Evolutionary conservation across 1,284 basidiomycete genomes (phyloP), one percentile per base, ranked within the genome.

Genomic region (Neonothopanus nambi): DNA sequence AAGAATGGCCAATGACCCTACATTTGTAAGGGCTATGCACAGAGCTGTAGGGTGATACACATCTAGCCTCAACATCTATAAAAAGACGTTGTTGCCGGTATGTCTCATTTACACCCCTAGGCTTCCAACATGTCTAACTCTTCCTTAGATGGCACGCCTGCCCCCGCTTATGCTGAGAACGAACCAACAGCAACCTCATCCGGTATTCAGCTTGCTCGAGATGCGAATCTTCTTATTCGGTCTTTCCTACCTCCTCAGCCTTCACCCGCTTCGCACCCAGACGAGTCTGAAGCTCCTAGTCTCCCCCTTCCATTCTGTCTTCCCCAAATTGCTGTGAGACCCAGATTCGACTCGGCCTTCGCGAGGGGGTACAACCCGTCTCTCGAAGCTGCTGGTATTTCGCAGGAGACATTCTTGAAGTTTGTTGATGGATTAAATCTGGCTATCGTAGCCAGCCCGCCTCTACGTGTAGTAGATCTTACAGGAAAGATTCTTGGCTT

Each of bases 351-450:
- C 13, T 54, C 62, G 8, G 57, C 62, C 3, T 65, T 65, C 36
- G 51, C 54, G 17, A 43, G 62, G 18, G 62, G 58, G 0, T 64
- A 63, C 48, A 59, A 54, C 37, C 17, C 53, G 2, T 43, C 26
- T 2, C 39, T 64, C 28, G 57, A 54, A 50, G 36, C 39, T 9
- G 47, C 50, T 36, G 59, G 58, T 9, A 54, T 65, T n/a, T 26
- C 59, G 3, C 55, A 58, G 28, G 58, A 59, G 2, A 53, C 59
- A 11, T 59, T 61, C 17, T 50, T 65, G 26, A 51, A 56, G 20
- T 65, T 65, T 28, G 42, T 63, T 9, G 64, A 63, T 37, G 64
- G 64, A 5, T 23, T 64, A 26, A 65, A 65, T 35, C 33, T 64
- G 2, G 63, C 61, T 1, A 64, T 65, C 43, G 58, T 58, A 1